Conservation (phyloP, 176 grass and related monocot species). For the Lolium perenne region DNA sequence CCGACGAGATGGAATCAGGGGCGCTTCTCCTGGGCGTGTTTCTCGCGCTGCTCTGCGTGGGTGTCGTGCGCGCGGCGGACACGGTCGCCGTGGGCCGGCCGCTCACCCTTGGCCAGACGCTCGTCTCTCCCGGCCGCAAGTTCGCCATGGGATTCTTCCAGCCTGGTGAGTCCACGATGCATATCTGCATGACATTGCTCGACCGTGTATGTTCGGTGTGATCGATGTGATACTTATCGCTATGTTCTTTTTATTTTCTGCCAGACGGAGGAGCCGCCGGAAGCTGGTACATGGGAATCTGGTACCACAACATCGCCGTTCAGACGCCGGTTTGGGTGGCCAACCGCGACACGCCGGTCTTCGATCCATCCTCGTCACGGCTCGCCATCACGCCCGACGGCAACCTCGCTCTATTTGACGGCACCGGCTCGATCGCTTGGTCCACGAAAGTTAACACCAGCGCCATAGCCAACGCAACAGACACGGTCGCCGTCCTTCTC, state of each 20-base stretch:
- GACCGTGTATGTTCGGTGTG: background rate
- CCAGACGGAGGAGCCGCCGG: slow-evolving; percentile 19
- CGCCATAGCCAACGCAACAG: background rate
- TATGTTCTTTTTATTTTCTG: background rate
- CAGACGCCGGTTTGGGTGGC: slow-evolving; percentile 55
- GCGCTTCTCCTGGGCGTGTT: background rate
- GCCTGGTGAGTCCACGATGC: slow-evolving; percentile 8
- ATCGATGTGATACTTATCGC: background rate
- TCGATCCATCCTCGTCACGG: slow-evolving; percentile 2
- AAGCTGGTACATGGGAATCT: slow-evolving; percentile 43
- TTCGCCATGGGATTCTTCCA: slow-evolving; percentile 49
- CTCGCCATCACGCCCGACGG: slow-evolving; percentile 36
- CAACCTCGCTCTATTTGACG: slow-evolving; percentile 42
- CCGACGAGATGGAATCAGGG: background rate
- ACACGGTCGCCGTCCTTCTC: slow-evolving; percentile 38
- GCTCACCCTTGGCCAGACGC: slow-evolving; percentile 16
- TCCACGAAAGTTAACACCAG: slow-evolving; percentile 20
- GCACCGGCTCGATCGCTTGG: slow-evolving; percentile 30
- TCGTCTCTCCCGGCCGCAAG: slow-evolving; percentile 43
- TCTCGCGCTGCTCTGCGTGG: background rate
- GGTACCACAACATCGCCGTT: slow-evolving; percentile 41
- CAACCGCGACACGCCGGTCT: slow-evolving; percentile 46
- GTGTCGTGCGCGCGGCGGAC: background rate
- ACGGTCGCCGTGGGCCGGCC: slow-evolving; percentile 1
- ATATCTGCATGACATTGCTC: too few relatives aligned